phyloP scores from a whole-genome alignment of 2,329 filamentous ascomycete genomes.

The Ophiostoma piceae region DNA sequence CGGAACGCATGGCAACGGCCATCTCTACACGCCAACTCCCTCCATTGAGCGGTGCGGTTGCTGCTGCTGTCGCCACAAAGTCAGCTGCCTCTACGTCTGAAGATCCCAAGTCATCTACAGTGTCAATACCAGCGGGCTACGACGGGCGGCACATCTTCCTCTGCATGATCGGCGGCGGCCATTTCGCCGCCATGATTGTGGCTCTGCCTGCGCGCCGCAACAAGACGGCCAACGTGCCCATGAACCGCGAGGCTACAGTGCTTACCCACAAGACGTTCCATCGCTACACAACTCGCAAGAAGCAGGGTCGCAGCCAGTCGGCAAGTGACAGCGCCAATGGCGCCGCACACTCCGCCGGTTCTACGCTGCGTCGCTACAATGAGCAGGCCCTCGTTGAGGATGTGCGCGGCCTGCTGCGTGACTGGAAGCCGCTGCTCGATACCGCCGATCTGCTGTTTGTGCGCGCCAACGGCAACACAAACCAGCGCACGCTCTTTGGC shows the following conservation, averaged over 20 bases:
- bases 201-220: conserved; percentile 74
- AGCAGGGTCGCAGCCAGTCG: conserved; percentile 93
- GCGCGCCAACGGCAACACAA: conserved; percentile 80
- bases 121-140: conserved; percentile 41
- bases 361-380: conserved; percentile 85
- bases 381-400: conserved; percentile 87
- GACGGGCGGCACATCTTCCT: conserved; percentile 84
- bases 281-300: conserved; percentile 89
- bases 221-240: conserved; percentile 61
- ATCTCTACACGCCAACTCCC: conserved; percentile 72
- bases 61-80: conserved; percentile 37
- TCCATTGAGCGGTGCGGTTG: conserved; percentile 54
- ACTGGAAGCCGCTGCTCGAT: conserved; percentile 84
- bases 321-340: conserved; percentile 47
- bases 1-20: conserved; percentile 52
- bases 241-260: conserved; percentile 81
- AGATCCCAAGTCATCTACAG: background rate
- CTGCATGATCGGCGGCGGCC: conserved; percentile 97
- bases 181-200: conserved; percentile 95
- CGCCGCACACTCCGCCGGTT: conserved; percentile 72
- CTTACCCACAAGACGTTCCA: conserved; percentile 97
- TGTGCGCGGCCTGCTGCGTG: conserved; percentile 69
- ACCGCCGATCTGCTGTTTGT: conserved; percentile 81
- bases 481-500: conserved; percentile 80
- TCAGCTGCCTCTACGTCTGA: background rate